Evolutionary conservation across 2,329 filamentous ascomycete species (phyloP).

Genomic region (Fusarium zealandicum): DNA sequence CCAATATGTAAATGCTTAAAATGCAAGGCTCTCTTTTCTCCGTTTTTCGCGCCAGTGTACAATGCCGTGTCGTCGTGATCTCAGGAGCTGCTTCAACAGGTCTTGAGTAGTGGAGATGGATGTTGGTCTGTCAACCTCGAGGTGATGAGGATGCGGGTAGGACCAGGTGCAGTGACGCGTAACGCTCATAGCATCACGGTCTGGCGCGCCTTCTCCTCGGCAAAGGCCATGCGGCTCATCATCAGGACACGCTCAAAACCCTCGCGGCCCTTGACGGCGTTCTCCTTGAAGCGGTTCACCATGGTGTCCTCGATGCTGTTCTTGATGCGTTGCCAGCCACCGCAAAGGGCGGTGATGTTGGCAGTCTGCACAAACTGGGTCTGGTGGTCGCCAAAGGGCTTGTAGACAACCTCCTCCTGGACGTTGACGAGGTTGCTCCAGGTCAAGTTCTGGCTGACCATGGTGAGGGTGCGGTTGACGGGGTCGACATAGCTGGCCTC

Average conservation of each 20-base stretch:
- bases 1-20: conserved; percentile 39
- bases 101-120: conserved; percentile 37
- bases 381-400: conserved; percentile 62
- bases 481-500: conserved; percentile 97
- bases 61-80: conserved; percentile 36
- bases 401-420: conserved; percentile 90
- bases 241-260: conserved; percentile 94
- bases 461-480: conserved; percentile 82
- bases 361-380: conserved; percentile 91
- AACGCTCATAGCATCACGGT: conserved; percentile 31
- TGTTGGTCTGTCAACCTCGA: conserved; percentile 20
- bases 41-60: conserved; percentile 36
- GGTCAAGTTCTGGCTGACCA: conserved; percentile 95
- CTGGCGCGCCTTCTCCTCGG: conserved; percentile 78
- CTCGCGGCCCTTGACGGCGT: conserved; percentile 87
- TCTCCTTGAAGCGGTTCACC: conserved; percentile 88
- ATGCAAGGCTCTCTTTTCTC: conserved; percentile 21
- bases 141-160: conserved; percentile 10
- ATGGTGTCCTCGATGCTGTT: conserved; percentile 94
- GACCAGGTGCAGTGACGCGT: background rate
- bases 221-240: conserved; percentile 91
- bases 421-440: conserved; percentile 90
- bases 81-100: conserved; percentile 27
- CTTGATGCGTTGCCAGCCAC: conserved; percentile 96
- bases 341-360: conserved; percentile 90